These are phyloP conservation scores for Polymyxa betae DNA, from an alignment of 208 protist species.

Conservation along the genomic window DNA sequence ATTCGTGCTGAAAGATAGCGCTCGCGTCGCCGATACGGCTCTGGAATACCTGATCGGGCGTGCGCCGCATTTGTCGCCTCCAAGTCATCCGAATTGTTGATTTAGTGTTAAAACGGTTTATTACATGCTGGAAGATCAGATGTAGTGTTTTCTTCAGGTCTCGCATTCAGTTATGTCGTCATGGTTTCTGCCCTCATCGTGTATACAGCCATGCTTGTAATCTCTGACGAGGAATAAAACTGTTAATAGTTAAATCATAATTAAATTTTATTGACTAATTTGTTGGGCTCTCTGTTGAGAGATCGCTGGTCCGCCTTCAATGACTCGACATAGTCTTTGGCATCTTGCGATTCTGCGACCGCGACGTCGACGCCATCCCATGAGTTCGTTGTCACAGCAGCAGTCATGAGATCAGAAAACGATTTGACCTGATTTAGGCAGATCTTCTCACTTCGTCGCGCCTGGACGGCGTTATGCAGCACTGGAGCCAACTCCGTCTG, in stretches of 20 bases:
- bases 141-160: too few species aligned
- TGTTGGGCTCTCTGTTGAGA: not conserved
- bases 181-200: too few species aligned
- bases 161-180: too few species aligned
- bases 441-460: not conserved
- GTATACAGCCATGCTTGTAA: too few species aligned
- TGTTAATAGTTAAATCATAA: too few species aligned
- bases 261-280: not conserved
- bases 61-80: not conserved
- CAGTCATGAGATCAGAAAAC: not conserved
- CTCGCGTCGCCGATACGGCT: not conserved
- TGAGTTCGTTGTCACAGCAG: not conserved
- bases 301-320: not conserved
- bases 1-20: slow-evolving; percentile 39
- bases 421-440: not conserved
- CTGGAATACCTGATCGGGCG: not conserved
- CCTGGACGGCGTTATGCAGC: not conserved
- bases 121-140: too few species aligned
- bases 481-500: not conserved
- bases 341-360: not conserved
- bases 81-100: not conserved
- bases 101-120: not conserved
- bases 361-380: not conserved
- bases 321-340: not conserved
- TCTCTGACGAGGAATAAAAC: too few species aligned